Conservation (phyloP, 1,284 basidiomycete species). For the Irpex rosettiformis region DNA sequence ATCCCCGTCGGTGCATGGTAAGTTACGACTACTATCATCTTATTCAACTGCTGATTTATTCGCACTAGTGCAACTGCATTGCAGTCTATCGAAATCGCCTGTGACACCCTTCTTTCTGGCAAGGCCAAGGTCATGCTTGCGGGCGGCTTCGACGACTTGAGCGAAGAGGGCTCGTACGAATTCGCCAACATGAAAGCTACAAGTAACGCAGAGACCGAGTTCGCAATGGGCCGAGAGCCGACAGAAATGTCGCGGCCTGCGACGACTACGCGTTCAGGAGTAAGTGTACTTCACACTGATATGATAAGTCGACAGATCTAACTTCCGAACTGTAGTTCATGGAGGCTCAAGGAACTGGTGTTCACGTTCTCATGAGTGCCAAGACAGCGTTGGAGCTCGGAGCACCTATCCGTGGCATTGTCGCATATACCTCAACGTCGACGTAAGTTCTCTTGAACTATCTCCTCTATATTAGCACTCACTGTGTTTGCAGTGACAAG, state of each 20-base stretch:
- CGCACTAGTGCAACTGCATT: constrained; percentile 85
- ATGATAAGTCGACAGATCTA: constrained; percentile 6
- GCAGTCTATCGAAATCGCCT: constrained; percentile 97
- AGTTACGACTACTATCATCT: constrained; percentile 23
- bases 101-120: constrained; percentile 89
- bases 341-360: constrained; percentile 96
- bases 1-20: constrained; percentile 98
- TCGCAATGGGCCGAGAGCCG: constrained; percentile 98
- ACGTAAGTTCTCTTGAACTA: constrained; percentile 53
- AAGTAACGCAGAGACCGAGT: constrained; percentile 93
- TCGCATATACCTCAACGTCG: constrained; percentile 96
- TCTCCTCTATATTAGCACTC: constrained; percentile 11
- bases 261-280: constrained; percentile 91
- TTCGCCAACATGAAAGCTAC: constrained; percentile 99
- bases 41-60: not conserved
- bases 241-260: constrained; percentile 98
- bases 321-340: constrained; percentile 63
- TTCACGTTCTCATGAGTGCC: constrained; percentile 96
- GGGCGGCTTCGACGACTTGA: constrained; percentile 97
- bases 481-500: constrained; percentile 65
- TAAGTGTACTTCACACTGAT: constrained; percentile 32
- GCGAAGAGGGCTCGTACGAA: constrained; percentile 95
- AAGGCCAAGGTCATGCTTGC: constrained; percentile 99
- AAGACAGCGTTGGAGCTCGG: constrained; percentile 95
- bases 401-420: constrained; percentile 87